Evolutionary conservation across 2,329 filamentous ascomycete genomes (phyloP).

Genomic region (Blumeria hordei): DNA sequence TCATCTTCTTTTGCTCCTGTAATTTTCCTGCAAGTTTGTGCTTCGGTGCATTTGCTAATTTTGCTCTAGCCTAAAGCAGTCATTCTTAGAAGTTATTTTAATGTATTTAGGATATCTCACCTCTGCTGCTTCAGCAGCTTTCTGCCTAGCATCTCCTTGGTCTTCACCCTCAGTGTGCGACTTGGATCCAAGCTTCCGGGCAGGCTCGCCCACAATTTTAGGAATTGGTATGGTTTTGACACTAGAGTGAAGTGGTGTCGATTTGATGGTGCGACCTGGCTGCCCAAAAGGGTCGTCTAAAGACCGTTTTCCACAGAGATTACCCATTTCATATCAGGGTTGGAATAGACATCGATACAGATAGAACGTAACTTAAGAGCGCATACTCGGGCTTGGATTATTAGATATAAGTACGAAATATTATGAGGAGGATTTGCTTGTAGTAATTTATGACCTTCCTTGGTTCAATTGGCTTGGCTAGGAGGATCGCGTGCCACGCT

Average conservation of each 20-base stretch:
- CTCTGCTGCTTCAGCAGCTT: constrained; percentile 65
- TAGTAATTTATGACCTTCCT: too few species aligned
- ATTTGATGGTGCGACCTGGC: constrained; percentile 48
- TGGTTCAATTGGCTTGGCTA: too few species aligned
- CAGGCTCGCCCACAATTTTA: constrained; percentile 26
- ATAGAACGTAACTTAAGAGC: not conserved
- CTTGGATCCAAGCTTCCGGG: constrained; percentile 39
- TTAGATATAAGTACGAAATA: too few species aligned
- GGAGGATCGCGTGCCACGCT: too few species aligned
- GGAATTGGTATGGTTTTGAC: constrained; percentile 26
- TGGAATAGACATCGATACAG: not conserved
- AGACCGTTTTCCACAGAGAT: constrained; percentile 58
- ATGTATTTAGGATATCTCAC: constrained; percentile 23
- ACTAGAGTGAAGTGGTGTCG: constrained; percentile 18
- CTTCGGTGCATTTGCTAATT: constrained; percentile 25
- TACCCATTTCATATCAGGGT: constrained; percentile 42
- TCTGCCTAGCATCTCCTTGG: constrained; percentile 37
- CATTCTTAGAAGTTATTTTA: not conserved
- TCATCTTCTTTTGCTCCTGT: constrained; percentile 52
- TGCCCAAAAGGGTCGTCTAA: constrained; percentile 42
- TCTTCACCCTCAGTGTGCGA: constrained; percentile 18
- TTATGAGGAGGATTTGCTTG: too few species aligned
- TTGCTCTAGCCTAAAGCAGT: constrained; percentile 3
- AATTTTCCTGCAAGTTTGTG: constrained; percentile 45
- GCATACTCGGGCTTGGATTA: too few species aligned